These are phyloP conservation scores for Chaetomium fimeti DNA, from an alignment of 495 filamentous ascomycete genomes.

Conservation along the genomic window DNA sequence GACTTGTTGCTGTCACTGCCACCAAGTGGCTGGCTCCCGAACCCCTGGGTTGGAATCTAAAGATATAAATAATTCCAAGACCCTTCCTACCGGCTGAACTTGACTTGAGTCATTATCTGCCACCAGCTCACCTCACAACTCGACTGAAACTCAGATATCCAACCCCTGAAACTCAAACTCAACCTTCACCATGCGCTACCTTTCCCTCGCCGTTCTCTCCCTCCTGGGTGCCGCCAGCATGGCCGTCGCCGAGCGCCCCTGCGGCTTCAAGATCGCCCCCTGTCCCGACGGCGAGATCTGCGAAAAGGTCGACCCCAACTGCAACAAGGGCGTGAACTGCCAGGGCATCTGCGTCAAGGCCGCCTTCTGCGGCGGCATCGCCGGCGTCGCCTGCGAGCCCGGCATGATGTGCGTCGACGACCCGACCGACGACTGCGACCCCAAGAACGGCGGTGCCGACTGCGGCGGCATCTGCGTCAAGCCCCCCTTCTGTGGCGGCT, in stretches of 20 bases:
- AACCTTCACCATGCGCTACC: constrained; percentile 9
- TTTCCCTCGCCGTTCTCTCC: constrained; percentile 17
- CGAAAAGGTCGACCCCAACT: constrained; percentile 22
- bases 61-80: neutral
- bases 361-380: constrained; percentile 30
- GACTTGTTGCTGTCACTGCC: neutral
- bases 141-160: neutral
- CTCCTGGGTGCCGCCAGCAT: constrained; percentile 14
- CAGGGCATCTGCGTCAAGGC: constrained; percentile 21
- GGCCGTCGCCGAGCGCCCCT: constrained; percentile 13
- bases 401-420: constrained; percentile 35
- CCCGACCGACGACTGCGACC: constrained; percentile 5
- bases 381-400: constrained; percentile 22
- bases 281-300: constrained; percentile 24
- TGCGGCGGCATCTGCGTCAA: constrained; percentile 39
- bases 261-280: constrained; percentile 32
- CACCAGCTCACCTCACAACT: neutral
- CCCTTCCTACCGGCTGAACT: neutral
- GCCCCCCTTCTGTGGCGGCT: constrained; percentile 34
- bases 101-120: neutral
- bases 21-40: neutral
- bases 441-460: constrained; percentile 27
- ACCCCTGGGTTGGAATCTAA: neutral
- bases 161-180: neutral
- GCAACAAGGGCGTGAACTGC: constrained; percentile 30